Base-by-base conservation (phyloP, 176 grass and related monocot genomes). In the Carex pumila region DNA sequence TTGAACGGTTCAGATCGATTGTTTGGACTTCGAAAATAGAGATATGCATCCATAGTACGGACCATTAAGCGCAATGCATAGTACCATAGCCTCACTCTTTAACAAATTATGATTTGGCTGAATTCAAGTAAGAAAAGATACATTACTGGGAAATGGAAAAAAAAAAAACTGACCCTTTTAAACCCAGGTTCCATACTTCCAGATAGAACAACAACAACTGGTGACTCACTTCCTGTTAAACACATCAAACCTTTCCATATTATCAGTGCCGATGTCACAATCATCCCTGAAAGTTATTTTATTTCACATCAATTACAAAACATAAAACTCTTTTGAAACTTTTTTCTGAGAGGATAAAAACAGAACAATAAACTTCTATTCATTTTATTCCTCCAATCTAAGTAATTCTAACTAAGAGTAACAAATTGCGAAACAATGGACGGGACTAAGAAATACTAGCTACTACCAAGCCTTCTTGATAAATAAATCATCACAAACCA, bases 171-270 rank as follows among this genome's bases (percentile, higher is more conserved):
- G 3, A 90, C 91, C 88, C 91, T 88, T 84, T 88, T 90, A 87
- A 92, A 92, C 87, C 91, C 91, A 58, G 91, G 91, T 78, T 90
- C 91, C 91, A 92, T 92, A 81, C 91, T 92, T 50, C 88, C 91
- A 76, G 91, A 92, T 54, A 92, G 88, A 86, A 92, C 91, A 79
- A 92, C 91, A 52, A 92, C 91, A 6, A 92, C 88, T 5, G 91
- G 91, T n/a, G 91, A 92, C 19, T 92, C 91, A 1, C 91, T 90
- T 36, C 88, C 91, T 5, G 91, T 92, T 10, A 90, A 7, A 6
- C 87, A 86, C 55, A 92, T 92, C 86, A 92, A 77, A 4, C 88
- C 91, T 77, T 92, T 92, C 91, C 91, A 92, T 88, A 92, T 84
- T 80, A 92, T 92, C 84, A 92, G 57, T 37, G 91, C 88, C 4